Base-by-base conservation (phyloP, 495 filamentous ascomycete genomes). In the Articulospora tetracladia region DNA sequence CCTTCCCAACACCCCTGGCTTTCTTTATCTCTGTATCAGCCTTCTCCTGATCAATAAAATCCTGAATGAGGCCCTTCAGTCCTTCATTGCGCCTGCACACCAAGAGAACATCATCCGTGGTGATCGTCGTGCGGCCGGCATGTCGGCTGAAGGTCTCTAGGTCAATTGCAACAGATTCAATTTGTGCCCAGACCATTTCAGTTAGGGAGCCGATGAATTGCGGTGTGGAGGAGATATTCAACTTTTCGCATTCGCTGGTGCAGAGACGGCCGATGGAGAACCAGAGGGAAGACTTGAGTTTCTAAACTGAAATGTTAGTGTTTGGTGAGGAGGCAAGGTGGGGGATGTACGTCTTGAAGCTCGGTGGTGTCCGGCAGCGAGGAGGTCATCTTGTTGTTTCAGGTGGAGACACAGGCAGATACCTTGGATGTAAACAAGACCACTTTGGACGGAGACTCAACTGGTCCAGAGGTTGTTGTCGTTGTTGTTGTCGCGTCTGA, bases 221-320 rank as follows among this genome's bases (percentile, higher is more conserved):
- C 7, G 92, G 93, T 0, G 92, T 97, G 1, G 93, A 91, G 72
- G 93, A 97, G 59, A 88, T 80, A 67, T 89, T 86, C 13, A 89
- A 77, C 24, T 79, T 78, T 34, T 94, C 74, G 27, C 86, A 88
- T 69, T 96, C 91, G 62, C 93, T 85, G 71, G 97, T 93, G 48
- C 97, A 89, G 50, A 92, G 91, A 69, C 92, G 89, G 68, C 93
- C 93, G 60, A 97, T 85, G 22, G 84, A 81, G 70, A 88, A 89
- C 93, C 93, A 98, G n/a, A 98, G 82, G 30, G 92, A 90, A 53
- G 91, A 86, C 82, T 98, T 98, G 58, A 97, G 80, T 62, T 87
- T 87, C 20, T 47, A n/a, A 24, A 34, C 19, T 53, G 41, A 51
- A 28, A 3, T 32, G 23, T 12, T 8, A 19, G n/a, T 48, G 20